Conservation (phyloP, 345 rosid genomes). For the Gossypium herbaceum region DNA sequence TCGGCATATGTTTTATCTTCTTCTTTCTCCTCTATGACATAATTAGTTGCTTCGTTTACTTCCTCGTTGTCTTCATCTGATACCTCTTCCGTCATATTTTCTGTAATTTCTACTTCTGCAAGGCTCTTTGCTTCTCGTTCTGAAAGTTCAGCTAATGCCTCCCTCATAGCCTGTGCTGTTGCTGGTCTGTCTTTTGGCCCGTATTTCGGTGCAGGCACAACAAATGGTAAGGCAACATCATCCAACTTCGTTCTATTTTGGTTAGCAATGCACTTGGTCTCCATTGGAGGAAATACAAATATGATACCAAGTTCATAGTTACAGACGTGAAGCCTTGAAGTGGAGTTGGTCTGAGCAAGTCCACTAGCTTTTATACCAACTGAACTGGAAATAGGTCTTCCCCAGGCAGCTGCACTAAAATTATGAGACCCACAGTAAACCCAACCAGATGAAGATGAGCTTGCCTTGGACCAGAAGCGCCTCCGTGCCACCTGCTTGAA, state of each 20-base stretch:
- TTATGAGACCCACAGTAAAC: slow-evolving; percentile 91
- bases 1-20: slow-evolving; percentile 73
- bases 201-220: slow-evolving; percentile 76
- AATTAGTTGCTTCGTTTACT: slow-evolving; percentile 34
- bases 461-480: slow-evolving; percentile 49
- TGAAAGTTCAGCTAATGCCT: slow-evolving; percentile 43
- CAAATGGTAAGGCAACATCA: slow-evolving; percentile 65
- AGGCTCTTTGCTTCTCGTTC: slow-evolving; percentile 30
- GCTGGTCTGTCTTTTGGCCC: slow-evolving; percentile 66
- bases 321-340: slow-evolving; percentile 56
- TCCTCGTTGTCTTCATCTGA: slow-evolving; percentile 59
- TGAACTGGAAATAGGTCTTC: slow-evolving; percentile 49
- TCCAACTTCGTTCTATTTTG: slow-evolving; percentile 36
- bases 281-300: slow-evolving; percentile 67
- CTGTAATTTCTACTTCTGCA: slow-evolving; percentile 34
- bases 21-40: slow-evolving; percentile 55
- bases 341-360: slow-evolving; percentile 19
- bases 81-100: slow-evolving; percentile 45
- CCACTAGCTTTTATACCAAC: slow-evolving; percentile 31
- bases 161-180: slow-evolving; percentile 69
- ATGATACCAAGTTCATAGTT: slow-evolving; percentile 89
- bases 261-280: slow-evolving; percentile 19
- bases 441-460: slow-evolving; percentile 69
- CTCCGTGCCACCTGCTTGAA: slow-evolving; percentile 65
- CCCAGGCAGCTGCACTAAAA: slow-evolving; percentile 96